These are phyloP conservation scores for Barnettozyma californica DNA, from an alignment of 805 yeast genomes.

Conservation along the genomic window DNA sequence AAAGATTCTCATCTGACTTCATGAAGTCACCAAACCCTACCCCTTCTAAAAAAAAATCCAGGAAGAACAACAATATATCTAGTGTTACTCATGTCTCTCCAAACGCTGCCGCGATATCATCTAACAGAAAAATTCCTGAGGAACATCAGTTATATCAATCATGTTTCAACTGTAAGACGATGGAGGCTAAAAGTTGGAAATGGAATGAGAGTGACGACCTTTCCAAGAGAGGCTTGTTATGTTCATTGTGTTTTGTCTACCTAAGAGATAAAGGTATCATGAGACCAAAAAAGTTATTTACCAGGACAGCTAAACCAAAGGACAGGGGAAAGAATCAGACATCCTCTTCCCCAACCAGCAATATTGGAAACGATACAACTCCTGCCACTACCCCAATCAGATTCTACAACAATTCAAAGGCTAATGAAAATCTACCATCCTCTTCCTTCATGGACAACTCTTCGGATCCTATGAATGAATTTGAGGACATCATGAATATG, in stretches of 20 bases:
- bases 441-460: conserved; percentile 15
- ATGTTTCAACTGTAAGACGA: conserved; percentile 23
- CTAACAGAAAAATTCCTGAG: conserved; percentile 8
- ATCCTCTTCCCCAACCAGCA: conserved; percentile 19
- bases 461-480: conserved; percentile 34
- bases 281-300: conserved; percentile 23
- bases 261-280: conserved; percentile 20
- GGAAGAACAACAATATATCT: conserved; percentile 3
- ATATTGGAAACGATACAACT: conserved; percentile 16
- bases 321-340: conserved; percentile 5
- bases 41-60: conserved; percentile 5
- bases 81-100: background rate
- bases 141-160: conserved; percentile 18
- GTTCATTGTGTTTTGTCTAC: conserved; percentile 23
- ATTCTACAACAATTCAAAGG: background rate
- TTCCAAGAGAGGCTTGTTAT: conserved; percentile 21
- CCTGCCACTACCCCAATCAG: conserved; percentile 17
- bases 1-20: conserved; percentile 25
- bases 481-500: conserved; percentile 26
- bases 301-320: conserved; percentile 9
- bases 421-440: conserved; percentile 4
- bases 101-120: background rate
- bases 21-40: conserved; percentile 8
- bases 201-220: conserved; percentile 24
- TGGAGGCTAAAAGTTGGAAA: conserved; percentile 25